Percentiles rank a stretch among this genome's conserved stretches.
Evolutionary conservation across 2,329 filamentous ascomycete species (phyloP).

Genomic region (Lachnellula cervina): DNA sequence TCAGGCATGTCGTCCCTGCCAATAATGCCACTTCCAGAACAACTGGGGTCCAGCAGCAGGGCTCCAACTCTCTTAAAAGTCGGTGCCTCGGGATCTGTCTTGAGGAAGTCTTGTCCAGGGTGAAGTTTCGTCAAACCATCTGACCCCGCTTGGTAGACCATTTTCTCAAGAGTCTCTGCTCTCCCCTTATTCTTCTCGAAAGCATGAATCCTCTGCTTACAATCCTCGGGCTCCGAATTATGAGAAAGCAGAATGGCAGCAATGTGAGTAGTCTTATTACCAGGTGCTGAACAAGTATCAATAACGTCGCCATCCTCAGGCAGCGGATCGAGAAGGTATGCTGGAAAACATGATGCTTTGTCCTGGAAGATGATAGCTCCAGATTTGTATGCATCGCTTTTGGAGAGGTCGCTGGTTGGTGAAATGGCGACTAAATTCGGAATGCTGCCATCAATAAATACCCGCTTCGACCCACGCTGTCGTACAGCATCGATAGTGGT

Average conservation of each 20-base stretch:
- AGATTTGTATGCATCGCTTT: constrained; percentile 65
- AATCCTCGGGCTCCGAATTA: constrained; percentile 28
- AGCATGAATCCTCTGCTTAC: constrained; percentile 57
- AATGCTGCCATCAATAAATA: constrained; percentile 75
- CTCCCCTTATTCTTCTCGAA: constrained; percentile 73
- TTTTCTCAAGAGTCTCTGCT: constrained; percentile 73
- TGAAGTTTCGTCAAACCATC: constrained; percentile 62
- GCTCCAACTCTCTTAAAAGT: constrained; percentile 69
- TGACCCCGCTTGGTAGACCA: constrained; percentile 75
- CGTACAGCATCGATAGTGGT: constrained; percentile 53
- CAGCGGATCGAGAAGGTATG: constrained; percentile 71
- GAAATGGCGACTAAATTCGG: constrained; percentile 79
- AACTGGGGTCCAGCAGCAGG: constrained; percentile 86
- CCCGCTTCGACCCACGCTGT: constrained; percentile 40
- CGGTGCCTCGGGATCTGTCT: constrained; percentile 58
- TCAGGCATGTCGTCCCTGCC: constrained; percentile 75
- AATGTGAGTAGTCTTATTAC: constrained; percentile 95
- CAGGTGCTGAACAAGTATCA: constrained; percentile 92
- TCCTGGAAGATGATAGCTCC: constrained; percentile 89
- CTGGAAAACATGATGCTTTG: constrained; percentile 95
- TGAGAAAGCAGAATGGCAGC: constrained; percentile 61
- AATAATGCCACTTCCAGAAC: constrained; percentile 91
- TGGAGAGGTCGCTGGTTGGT: constrained; percentile 65
- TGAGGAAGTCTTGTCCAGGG: constrained; percentile 75
- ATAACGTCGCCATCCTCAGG: constrained; percentile 69